Conservation (phyloP, 805 yeast genomes). For the Saturnispora silvae region DNA sequence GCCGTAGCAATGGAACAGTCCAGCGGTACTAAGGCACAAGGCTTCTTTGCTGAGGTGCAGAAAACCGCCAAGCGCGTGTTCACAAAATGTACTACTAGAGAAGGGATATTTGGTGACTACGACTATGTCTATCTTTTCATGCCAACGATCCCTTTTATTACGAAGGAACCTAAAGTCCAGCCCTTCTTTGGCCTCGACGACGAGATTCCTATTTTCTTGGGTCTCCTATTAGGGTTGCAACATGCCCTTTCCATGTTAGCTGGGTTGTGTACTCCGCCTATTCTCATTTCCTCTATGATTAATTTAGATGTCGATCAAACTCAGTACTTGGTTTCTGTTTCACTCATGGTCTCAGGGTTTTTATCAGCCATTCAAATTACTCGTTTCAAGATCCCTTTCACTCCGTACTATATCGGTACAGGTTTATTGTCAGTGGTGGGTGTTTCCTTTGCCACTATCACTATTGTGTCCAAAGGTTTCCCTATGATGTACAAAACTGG, state of each 20-base stretch:
- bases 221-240: constrained; percentile 72
- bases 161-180: constrained; percentile 36
- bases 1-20: too few species aligned
- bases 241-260: constrained; percentile 88
- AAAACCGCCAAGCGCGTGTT: not conserved
- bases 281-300: constrained; percentile 57
- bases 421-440: constrained; percentile 88
- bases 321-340: constrained; percentile 62
- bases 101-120: constrained; percentile 78
- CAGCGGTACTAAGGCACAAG: not conserved
- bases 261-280: constrained; percentile 78
- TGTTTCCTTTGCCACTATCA: constrained; percentile 80
- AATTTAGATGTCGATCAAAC: constrained; percentile 38
- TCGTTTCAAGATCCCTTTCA: constrained; percentile 62
- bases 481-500: constrained; percentile 79
- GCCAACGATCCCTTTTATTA: constrained; percentile 66
- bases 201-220: constrained; percentile 70
- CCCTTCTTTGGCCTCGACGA: constrained; percentile 78
- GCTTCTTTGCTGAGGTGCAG: not conserved
- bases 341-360: constrained; percentile 60
- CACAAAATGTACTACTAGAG: constrained; percentile 46
- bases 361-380: constrained; percentile 71
- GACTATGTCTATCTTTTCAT: constrained; percentile 72
- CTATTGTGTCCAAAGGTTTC: constrained; percentile 64
- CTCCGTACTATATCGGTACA: constrained; percentile 75